Evolutionary conservation across 2,329 filamentous ascomycete species (phyloP).

Genomic region (Phyllosticta citriasiana): DNA sequence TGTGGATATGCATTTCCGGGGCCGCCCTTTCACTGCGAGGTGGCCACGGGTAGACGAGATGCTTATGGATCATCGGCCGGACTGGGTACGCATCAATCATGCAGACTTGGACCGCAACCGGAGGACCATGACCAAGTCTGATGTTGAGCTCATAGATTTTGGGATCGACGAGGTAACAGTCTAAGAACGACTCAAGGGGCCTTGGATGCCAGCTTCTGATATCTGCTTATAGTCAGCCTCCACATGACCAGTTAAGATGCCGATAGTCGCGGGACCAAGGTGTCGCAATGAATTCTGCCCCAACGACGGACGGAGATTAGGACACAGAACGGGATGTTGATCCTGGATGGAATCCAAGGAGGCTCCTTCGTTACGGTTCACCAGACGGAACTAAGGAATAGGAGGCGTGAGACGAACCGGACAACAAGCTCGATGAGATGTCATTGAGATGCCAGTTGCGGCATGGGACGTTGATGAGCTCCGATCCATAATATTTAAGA

Average conservation of each 20-base stretch:
- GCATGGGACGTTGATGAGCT: slow-evolving; percentile 27
- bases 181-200: not conserved
- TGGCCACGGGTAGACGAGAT: slow-evolving; percentile 29
- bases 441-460: slow-evolving; percentile 18
- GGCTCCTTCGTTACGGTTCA: not conserved
- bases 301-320: not conserved
- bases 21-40: not conserved
- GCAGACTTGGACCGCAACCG: slow-evolving; percentile 19
- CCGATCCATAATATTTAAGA: slow-evolving; percentile 27
- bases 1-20: slow-evolving; percentile 16
- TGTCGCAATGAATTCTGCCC: not conserved
- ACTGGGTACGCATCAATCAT: slow-evolving; percentile 15
- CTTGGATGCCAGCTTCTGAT: not conserved
- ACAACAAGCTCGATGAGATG: not conserved
- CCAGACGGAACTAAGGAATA: not conserved
- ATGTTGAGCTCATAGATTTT: slow-evolving; percentile 22
- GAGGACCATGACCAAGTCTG: slow-evolving; percentile 25
- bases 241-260: not conserved
- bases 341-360: not conserved
- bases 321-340: not conserved
- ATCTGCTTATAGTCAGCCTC: not conserved
- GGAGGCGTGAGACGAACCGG: slow-evolving; percentile 3
- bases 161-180: not conserved
- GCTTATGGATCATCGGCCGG: slow-evolving; percentile 20
- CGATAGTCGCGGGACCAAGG: not conserved